Conservation (phyloP, 768 basidiomycete species). For the Amanita rimosa region DNA sequence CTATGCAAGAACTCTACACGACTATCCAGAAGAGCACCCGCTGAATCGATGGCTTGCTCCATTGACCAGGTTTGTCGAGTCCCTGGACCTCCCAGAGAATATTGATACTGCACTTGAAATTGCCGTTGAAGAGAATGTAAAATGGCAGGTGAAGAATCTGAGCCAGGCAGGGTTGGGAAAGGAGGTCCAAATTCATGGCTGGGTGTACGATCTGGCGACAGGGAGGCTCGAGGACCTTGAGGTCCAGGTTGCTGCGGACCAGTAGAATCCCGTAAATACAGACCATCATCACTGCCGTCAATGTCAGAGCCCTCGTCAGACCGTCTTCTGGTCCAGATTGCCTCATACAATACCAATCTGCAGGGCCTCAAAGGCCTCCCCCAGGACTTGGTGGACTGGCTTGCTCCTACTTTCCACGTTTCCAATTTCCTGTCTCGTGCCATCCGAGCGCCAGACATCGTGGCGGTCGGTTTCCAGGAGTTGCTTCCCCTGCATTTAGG, state of each 20-base stretch:
- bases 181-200: slow-evolving; percentile 53
- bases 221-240: slow-evolving; percentile 50
- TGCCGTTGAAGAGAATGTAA: slow-evolving; percentile 52
- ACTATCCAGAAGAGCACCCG: slow-evolving; percentile 28
- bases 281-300: neutral
- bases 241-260: slow-evolving; percentile 15
- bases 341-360: slow-evolving; percentile 86
- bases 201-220: slow-evolving; percentile 54
- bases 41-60: slow-evolving; percentile 68
- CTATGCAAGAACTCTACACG: slow-evolving; percentile 22
- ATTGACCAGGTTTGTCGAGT: slow-evolving; percentile 40
- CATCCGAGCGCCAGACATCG: slow-evolving; percentile 65
- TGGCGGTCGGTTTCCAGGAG: slow-evolving; percentile 92
- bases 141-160: slow-evolving; percentile 39
- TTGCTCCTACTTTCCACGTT: slow-evolving; percentile 71
- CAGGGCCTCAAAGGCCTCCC: slow-evolving; percentile 66
- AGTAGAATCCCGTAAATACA: neutral
- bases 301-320: slow-evolving; percentile 11
- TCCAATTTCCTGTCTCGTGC: slow-evolving; percentile 58
- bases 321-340: slow-evolving; percentile 62
- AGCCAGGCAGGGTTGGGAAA: slow-evolving; percentile 28
- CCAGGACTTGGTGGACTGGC: slow-evolving; percentile 88
- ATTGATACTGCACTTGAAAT: slow-evolving; percentile 26
- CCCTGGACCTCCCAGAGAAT: slow-evolving; percentile 29
- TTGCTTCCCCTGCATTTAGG: slow-evolving; percentile 82